Evolutionary conservation across 768 basidiomycete genomes (phyloP), one percentile per base, ranked within the genome.

Genomic region (Leccinum broughii): DNA sequence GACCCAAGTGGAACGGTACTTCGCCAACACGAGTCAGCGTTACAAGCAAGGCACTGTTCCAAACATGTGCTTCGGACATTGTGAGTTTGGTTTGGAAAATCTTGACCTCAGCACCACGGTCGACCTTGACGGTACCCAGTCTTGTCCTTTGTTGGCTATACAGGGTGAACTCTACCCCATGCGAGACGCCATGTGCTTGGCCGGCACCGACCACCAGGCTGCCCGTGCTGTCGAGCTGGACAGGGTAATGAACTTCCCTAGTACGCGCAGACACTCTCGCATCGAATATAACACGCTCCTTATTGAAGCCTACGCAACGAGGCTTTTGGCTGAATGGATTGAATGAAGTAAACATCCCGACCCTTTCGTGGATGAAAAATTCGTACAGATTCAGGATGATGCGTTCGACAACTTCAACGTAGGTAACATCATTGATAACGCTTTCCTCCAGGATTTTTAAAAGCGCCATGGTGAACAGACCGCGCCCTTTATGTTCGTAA

Each of bases 391-490:
- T 30, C 13, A 62, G 55, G 20, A 35, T 35, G 28, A 74, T 59
- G 10, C 59, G 64, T 5, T 51, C 32, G 13, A 70, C 39, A 34
- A 71, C 50, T 15, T 70, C 64, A n/a, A 26, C 22, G 41, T 75
- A 75, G 9, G 74, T 69, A 41, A 72, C 13, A 4, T 57, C 44
- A 5, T 65, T 59, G 28, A 64, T 35, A 32, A 50, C 56, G 20
- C 7, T 22, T 1, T 15, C 32, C 9, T 49, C 26, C 41, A 73
- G 57, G 39, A 51, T 17, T 39, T 30, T 4, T 32, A 75, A 56
- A 24, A 75, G 65, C 6, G 62, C 66, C 5, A 20, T 49, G 0
- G 73, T 75, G 60, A 76, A 75, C 10, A 55, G 60, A 9, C 73
- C 73, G 1, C 54, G 63, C 0, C 61, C 62, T 1, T 59, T 34